Evolutionary conservation across 2,329 filamentous ascomycete species (phyloP).

Genomic region (Penicillium frequentans): DNA sequence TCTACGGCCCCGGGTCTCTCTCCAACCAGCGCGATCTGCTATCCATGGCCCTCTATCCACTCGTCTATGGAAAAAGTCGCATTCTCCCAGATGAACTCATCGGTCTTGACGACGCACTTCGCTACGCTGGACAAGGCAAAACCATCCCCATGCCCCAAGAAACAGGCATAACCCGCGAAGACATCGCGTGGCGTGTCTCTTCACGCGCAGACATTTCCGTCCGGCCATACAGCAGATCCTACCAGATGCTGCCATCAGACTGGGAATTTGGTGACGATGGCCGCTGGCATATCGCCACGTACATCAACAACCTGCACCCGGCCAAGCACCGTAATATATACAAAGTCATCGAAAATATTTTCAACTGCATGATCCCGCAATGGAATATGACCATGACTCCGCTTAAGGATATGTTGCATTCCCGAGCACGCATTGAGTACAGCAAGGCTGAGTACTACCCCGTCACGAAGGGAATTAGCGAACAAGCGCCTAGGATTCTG

Average conservation of each 20-base stretch:
- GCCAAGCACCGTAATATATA: constrained; percentile 36
- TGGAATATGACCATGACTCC: constrained; percentile 32
- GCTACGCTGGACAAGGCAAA: constrained; percentile 23
- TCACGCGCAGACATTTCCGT: constrained; percentile 28
- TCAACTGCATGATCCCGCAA: constrained; percentile 29
- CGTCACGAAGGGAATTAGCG: constrained; percentile 18
- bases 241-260: constrained; percentile 50
- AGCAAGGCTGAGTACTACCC: constrained; percentile 30
- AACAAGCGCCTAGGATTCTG: constrained; percentile 13
- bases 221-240: constrained; percentile 34
- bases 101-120: constrained; percentile 26
- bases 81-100: constrained; percentile 29
- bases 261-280: constrained; percentile 32
- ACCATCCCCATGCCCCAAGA: constrained; percentile 27
- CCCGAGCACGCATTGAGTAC: constrained; percentile 32
- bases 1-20: constrained; percentile 61
- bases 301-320: constrained; percentile 51
- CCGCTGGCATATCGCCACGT: constrained; percentile 37
- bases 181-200: constrained; percentile 31
- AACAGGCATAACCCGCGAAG: constrained; percentile 31
- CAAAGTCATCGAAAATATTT: constrained; percentile 36
- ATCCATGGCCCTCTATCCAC: constrained; percentile 63
- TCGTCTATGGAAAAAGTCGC: constrained; percentile 41
- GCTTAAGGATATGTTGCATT: constrained; percentile 33
- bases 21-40: constrained; percentile 61